Evolutionary conservation across 495 filamentous ascomycete species (phyloP).

Genomic region (Penicillium flavigenum): DNA sequence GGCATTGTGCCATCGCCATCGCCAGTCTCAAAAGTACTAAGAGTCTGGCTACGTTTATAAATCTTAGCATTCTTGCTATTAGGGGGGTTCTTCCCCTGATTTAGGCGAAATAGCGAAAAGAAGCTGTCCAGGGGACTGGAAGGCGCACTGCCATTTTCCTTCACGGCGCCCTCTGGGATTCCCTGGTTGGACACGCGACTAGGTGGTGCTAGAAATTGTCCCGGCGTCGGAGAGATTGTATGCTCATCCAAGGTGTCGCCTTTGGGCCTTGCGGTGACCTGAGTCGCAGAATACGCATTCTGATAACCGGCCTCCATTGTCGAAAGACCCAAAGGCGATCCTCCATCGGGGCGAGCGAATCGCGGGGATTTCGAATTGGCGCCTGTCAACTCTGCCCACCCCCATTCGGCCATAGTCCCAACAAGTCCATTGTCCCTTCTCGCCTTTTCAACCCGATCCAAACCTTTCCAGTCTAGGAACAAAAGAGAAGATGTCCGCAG

Average conservation of each 20-base stretch:
- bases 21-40: constrained; percentile 41
- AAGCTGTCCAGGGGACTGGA: constrained; percentile 56
- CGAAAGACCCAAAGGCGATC: constrained; percentile 23
- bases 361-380: constrained; percentile 62
- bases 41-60: constrained; percentile 75
- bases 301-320: constrained; percentile 23
- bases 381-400: constrained; percentile 91
- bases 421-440: constrained; percentile 87
- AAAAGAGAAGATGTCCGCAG: constrained; percentile 90
- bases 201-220: constrained; percentile 23
- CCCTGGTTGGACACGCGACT: constrained; percentile 9
- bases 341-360: constrained; percentile 29
- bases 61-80: constrained; percentile 63
- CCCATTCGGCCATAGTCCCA: constrained; percentile 88
- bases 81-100: constrained; percentile 30
- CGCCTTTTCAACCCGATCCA: constrained; percentile 92
- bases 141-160: constrained; percentile 24
- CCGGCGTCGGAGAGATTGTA: constrained; percentile 19
- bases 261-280: constrained; percentile 7
- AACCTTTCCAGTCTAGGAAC: constrained; percentile 95
- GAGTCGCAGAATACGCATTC: not conserved
- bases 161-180: constrained; percentile 5
- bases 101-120: constrained; percentile 62
- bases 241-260: constrained; percentile 1
- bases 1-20: constrained; percentile 34